Evolutionary conservation across 176 grass and related monocot species (phyloP).

Genomic region (Avena insularis): DNA sequence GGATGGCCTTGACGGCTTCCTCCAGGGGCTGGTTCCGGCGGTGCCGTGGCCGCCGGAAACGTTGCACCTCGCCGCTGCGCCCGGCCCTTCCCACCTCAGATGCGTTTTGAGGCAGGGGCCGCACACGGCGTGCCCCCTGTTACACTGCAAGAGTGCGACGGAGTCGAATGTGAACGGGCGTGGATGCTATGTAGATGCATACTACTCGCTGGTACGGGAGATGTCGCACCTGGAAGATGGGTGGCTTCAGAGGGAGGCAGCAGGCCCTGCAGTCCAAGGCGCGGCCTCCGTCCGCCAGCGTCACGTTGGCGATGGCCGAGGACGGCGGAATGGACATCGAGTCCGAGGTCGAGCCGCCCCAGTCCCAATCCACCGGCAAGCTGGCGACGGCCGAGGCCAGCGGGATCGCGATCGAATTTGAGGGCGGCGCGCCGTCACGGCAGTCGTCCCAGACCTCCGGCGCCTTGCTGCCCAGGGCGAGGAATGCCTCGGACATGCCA

Average conservation of each 20-base stretch:
- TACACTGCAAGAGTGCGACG: conserved; percentile 1
- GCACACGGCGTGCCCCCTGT: conserved; percentile 14
- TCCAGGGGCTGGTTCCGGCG: background rate
- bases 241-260: background rate
- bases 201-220: background rate
- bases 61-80: background rate
- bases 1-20: background rate
- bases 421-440: background rate
- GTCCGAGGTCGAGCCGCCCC: background rate
- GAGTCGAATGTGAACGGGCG: background rate
- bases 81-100: background rate
- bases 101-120: background rate
- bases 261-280: background rate
- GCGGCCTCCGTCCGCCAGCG: background rate
- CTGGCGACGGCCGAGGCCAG: background rate
- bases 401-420: background rate
- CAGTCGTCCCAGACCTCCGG: background rate
- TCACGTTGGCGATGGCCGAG: background rate
- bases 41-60: background rate
- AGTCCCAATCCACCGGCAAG: background rate
- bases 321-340: background rate
- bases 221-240: background rate
- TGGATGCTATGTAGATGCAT: background rate
- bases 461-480: background rate
- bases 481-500: background rate